phyloP scores from a whole-genome alignment of 2,329 filamentous ascomycete species.

The Coniochaeta hoffmannii region DNA sequence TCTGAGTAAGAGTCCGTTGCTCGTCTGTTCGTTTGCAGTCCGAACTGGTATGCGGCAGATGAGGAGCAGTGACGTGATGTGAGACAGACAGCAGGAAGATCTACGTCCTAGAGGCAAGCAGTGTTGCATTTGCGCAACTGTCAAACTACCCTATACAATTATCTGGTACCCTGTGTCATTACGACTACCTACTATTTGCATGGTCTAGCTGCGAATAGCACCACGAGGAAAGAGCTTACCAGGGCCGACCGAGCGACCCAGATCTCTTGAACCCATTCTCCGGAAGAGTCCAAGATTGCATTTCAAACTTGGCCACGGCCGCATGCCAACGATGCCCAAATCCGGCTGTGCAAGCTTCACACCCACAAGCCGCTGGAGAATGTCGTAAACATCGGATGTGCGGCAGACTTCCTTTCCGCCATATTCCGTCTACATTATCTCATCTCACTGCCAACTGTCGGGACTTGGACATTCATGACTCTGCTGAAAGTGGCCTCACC shows the following conservation, averaged over 20 bases:
- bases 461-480: not conserved
- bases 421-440: not conserved
- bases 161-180: no score
- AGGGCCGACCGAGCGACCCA: not conserved
- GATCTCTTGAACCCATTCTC: not conserved
- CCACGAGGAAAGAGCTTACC: not conserved
- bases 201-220: not conserved
- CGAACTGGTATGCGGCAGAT: not conserved
- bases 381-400: not conserved
- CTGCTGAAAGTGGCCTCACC: not conserved
- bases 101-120: no score
- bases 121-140: no score
- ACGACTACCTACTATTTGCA: not conserved
- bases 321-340: no score
- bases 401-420: no score
- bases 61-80: not conserved
- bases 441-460: no score
- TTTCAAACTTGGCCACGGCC: no score
- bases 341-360: not conserved
- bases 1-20: not conserved
- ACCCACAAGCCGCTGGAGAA: not conserved
- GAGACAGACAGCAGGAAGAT: not conserved
- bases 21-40: not conserved
- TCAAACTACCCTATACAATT: no score
- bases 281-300: no score